phyloP scores from a whole-genome alignment of 257 asterid species.

The Nyctanthes arbortristis region DNA sequence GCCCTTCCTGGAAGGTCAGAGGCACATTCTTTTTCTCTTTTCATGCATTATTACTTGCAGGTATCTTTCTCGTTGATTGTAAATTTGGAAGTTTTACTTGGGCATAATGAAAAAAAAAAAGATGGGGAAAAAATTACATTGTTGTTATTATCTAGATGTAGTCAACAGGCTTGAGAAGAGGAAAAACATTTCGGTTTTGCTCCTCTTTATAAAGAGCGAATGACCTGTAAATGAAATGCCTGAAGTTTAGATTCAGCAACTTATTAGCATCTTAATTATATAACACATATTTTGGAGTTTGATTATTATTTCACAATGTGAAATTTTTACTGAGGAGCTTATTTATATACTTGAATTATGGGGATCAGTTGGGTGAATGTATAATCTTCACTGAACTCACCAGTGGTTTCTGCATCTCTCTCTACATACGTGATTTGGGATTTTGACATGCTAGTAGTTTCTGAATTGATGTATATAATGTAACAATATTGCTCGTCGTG shows the following conservation, averaged over 20 bases:
- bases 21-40: slow-evolving; percentile 3
- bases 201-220: neutral
- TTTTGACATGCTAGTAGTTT: no score
- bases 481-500: no score
- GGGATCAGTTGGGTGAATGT: no score
- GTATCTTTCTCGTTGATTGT: slow-evolving; percentile 2
- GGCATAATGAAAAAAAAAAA: neutral
- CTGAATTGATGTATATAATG: no score
- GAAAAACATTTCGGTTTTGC: neutral
- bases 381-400: no score
- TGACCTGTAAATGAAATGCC: neutral
- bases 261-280: neutral
- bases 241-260: neutral
- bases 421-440: no score
- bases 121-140: neutral
- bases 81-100: neutral
- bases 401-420: no score
- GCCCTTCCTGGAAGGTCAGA: neutral
- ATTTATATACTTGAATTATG: no score
- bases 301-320: neutral
- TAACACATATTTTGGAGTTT: neutral
- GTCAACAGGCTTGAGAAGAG: neutral
- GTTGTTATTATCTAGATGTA: neutral
- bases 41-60: neutral
- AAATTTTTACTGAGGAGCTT: neutral